These are phyloP conservation scores for Chrysosporium keratinophilum DNA, from an alignment of 2,329 filamentous ascomycete species.

Conservation along the genomic window DNA sequence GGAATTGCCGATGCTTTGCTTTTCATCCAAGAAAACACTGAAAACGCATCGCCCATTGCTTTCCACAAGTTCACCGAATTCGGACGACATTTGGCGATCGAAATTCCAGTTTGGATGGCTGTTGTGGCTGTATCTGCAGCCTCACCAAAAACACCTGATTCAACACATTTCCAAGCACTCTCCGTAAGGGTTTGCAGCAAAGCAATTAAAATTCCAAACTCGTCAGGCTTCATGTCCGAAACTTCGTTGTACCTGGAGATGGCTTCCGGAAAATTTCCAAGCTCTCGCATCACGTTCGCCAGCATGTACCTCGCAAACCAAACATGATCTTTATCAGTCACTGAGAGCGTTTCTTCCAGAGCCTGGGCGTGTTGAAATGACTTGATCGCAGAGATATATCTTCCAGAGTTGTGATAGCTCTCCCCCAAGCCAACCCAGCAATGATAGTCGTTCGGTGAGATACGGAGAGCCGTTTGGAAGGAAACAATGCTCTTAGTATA, in stretches of 20 bases:
- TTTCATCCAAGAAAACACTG: conserved; percentile 71
- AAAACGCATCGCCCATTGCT: conserved; percentile 75
- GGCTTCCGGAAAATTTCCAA: conserved; percentile 80
- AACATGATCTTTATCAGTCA: conserved; percentile 53
- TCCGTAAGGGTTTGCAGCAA: conserved; percentile 82
- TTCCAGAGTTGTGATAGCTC: conserved; percentile 86
- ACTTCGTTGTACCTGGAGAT: conserved; percentile 67
- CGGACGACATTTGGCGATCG: conserved; percentile 50
- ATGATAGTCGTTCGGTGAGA: conserved; percentile 79
- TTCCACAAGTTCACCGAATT: conserved; percentile 94
- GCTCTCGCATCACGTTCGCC: conserved; percentile 82
- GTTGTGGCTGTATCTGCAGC: conserved; percentile 60
- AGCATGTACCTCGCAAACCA: conserved; percentile 98
- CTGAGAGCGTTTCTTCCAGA: conserved; percentile 52
- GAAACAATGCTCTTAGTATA: conserved; percentile 81
- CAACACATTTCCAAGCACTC: conserved; percentile 63
- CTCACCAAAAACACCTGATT: conserved; percentile 78
- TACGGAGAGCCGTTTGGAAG: conserved; percentile 78
- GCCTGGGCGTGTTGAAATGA: conserved; percentile 77
- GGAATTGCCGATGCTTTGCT: conserved; percentile 56
- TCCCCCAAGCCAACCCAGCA: conserved; percentile 96
- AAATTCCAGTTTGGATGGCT: conserved; percentile 57
- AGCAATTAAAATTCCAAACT: conserved; percentile 80
- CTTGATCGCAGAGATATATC: conserved; percentile 87
- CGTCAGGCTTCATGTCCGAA: conserved; percentile 54